Evolutionary conservation across 139 green algal genomes (phyloP), one percentile per base, ranked within the genome.

Genomic region (Nannochloris sp.): DNA sequence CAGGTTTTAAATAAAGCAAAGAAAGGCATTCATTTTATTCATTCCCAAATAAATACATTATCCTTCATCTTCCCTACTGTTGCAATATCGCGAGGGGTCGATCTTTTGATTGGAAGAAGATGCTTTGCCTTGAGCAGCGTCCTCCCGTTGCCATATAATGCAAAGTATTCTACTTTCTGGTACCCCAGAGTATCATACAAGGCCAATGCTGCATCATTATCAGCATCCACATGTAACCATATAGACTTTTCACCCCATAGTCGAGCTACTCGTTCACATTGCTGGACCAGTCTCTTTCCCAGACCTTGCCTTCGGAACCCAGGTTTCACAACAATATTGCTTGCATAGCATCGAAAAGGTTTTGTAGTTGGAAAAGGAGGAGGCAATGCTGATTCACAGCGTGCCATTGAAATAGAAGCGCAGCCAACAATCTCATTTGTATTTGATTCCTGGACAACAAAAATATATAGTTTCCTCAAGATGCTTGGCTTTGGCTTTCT

Each of bases 301-400:
- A 87, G 48, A 14, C 83, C 81, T 5, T 63, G 61, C 2, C 81
- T 68, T 10, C 83, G 59, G 25, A 72, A 51, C 2, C 49, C n/a
- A 1, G 56, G 48, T 19, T 58, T n/a, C n/a, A 88, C 79, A 0
- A 76, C 78, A 64, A 91, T 86, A 65, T 89, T 89, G 55, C 43
- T 69, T 16, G 86, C 60, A 68, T 91, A 91, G 16, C 66, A 43
- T 2, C 83, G 60, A 23, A 75, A 65, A 3, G 80, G 83, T 49
- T 66, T 72, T 48, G 23, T 71, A 54, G 63, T 81, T 40, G 83
- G 84, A 54, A 87, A 89, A 19, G 83, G 84, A 16, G 83, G 76
- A 10, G 84, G 83, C 43, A 90, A 82, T 55, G 71, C 36, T 1
- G 83, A 80, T 64, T 90, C 82, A 0, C 69, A 55, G 19, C 67